These are phyloP conservation scores for Penicillium sp. DNA, from an alignment of 2,329 filamentous ascomycete genomes.

Conservation along the genomic window DNA sequence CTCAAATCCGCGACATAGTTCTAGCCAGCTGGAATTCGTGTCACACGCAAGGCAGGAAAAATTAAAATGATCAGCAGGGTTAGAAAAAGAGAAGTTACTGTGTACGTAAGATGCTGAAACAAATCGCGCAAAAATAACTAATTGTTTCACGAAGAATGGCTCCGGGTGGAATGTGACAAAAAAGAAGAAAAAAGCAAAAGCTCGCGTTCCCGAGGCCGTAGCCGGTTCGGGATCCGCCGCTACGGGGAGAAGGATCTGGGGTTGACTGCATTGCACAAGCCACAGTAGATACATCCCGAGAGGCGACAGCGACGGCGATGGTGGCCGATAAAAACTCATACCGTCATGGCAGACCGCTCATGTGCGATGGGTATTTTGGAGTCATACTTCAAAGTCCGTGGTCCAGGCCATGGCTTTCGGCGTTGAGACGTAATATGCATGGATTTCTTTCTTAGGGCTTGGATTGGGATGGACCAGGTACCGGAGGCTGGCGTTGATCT, in stretches of 20 bases:
- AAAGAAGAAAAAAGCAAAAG: neutral
- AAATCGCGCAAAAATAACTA: slow-evolving; percentile 18
- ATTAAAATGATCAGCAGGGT: slow-evolving; percentile 12
- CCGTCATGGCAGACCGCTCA: neutral
- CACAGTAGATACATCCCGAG: neutral
- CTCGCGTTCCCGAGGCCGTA: slow-evolving; percentile 16
- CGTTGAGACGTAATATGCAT: slow-evolving; percentile 8
- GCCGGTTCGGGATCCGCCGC: slow-evolving; percentile 25
- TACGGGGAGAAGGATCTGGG: slow-evolving; percentile 23
- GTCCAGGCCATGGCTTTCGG: neutral
- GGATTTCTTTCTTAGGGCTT: neutral
- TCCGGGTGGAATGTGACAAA: neutral
- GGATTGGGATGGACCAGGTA: slow-evolving; percentile 4
- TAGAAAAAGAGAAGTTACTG: slow-evolving; percentile 1
- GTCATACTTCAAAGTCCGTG: neutral
- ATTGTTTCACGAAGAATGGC: slow-evolving; percentile 4
- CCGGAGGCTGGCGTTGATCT: slow-evolving; percentile 9
- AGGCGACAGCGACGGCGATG: slow-evolving; percentile 4
- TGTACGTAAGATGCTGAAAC: slow-evolving; percentile 11
- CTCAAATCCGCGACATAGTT: slow-evolving; percentile 7
- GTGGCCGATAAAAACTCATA: neutral
- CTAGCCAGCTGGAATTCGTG: slow-evolving; percentile 4
- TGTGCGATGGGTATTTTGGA: neutral
- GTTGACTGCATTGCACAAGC: slow-evolving; percentile 8
- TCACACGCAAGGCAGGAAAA: slow-evolving; percentile 12